phyloP scores from a whole-genome alignment of 345 rosid species.

The Eucalyptus albens region DNA sequence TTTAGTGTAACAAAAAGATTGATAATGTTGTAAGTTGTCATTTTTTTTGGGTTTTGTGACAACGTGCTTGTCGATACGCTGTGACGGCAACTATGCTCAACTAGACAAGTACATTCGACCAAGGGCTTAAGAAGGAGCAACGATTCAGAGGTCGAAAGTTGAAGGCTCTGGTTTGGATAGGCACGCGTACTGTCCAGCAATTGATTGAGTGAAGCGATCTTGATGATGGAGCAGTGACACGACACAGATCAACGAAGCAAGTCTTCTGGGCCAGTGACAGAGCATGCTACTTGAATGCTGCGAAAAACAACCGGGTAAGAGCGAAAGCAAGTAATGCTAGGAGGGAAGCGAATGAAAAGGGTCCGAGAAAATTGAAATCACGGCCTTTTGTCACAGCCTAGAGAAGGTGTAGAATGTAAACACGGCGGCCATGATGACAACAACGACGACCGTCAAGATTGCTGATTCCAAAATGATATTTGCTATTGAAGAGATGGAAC shows the following conservation, averaged over 20 bases:
- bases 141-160: background rate
- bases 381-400: conserved; percentile 58
- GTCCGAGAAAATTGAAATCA: conserved; percentile 60
- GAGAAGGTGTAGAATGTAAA: conserved; percentile 51
- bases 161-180: background rate
- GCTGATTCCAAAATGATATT: conserved; percentile 43
- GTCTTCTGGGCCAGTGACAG: background rate
- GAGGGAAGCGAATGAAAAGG: conserved; percentile 36
- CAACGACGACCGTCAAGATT: conserved; percentile 37
- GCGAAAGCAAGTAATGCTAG: background rate
- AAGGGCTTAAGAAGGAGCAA: no score
- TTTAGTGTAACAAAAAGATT: no score
- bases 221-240: background rate
- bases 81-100: no score
- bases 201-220: background rate
- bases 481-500: conserved; percentile 10
- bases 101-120: no score
- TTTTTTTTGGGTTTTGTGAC: no score
- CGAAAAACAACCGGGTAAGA: background rate
- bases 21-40: no score
- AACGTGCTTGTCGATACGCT: no score
- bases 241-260: background rate
- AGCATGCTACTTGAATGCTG: background rate
- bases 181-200: background rate
- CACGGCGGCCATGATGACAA: background rate